Evolutionary conservation across 805 yeast species (phyloP), one percentile per base, ranked within the genome.

Genomic region (Metschnikowia koreensis): DNA sequence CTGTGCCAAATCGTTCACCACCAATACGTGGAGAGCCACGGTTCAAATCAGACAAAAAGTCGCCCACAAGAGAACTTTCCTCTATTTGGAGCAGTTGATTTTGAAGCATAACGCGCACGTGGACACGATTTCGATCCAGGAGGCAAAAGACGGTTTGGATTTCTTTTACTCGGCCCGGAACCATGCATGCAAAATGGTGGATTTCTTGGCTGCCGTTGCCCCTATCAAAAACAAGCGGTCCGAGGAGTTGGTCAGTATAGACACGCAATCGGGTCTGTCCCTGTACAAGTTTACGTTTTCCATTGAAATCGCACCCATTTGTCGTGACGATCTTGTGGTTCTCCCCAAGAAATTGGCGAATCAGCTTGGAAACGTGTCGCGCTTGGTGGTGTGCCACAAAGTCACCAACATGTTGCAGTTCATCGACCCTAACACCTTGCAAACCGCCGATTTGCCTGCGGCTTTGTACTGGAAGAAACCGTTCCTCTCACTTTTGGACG

Each of bases 11-110:
- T 87, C 97, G 0, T 94, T 87, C 65, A 94, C 99, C 33, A 87
- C 96, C 28, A 90, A 94, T 70, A 96, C 98, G 5, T 94, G 99
- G 99, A 87, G 94, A 71, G 97, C 99, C 33, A 83, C 93, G 29
- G 96, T 96, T 37, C 99, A 94, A 75, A 87, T 96, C 62, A 86
- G 99, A 75, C 99, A 94, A 73, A 94, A 96, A 68, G 99, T 94
- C 37, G 83, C 89, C 15, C 99, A 94, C 71, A 94, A 94, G 75
- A 86, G 97, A 79, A 94, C 99, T 8, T 93, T 94, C 69, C 81
- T 93, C 68, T 94, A 89, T 66, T 81, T 94, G 62, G 99, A 94
- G 75, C 99, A 94, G 74, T 79, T 96, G 69, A 94, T 94, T 62
- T 79, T 94, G 71, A 91, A 80, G 67, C 96, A 90, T 69, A 88